Evolutionary conservation across 768 basidiomycete species (phyloP).

Genomic region (Daedaleopsis sinensis): DNA sequence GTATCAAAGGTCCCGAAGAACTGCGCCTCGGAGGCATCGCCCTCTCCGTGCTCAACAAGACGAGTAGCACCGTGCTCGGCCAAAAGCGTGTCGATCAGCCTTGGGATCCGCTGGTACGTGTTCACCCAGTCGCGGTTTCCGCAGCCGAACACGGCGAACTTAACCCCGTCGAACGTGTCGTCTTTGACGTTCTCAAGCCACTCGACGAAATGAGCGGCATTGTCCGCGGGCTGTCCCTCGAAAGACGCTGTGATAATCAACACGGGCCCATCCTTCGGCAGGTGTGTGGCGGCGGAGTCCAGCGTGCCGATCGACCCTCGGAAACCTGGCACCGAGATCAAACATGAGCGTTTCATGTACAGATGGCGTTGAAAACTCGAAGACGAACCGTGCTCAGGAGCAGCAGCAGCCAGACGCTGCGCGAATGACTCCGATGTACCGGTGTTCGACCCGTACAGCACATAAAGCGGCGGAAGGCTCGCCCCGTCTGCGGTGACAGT

Average conservation of each 20-base stretch:
- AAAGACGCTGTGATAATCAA: conserved; percentile 50
- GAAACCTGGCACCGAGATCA: conserved; percentile 35
- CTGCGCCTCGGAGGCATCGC: conserved; percentile 42
- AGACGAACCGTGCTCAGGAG: conserved; percentile 37
- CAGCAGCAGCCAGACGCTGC: conserved; percentile 44
- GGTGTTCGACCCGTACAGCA: conserved; percentile 49
- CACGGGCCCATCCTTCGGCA: conserved; percentile 47
- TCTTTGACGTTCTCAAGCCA: conserved; percentile 38
- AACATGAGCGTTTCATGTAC: background rate
- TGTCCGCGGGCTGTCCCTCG: conserved; percentile 54
- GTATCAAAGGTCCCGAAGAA: conserved; percentile 50
- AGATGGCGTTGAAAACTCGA: background rate
- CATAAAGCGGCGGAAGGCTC: conserved; percentile 35
- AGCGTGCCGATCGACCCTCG: conserved; percentile 41
- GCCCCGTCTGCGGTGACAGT: background rate
- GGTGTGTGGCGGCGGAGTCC: conserved; percentile 38
- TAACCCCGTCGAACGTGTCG: conserved; percentile 32
- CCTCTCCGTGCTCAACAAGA: conserved; percentile 42
- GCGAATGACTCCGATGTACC: conserved; percentile 52
- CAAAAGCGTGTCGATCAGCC: conserved; percentile 39
- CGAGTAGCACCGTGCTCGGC: conserved; percentile 38
- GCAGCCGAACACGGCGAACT: conserved; percentile 52
- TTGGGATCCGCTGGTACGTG: conserved; percentile 51
- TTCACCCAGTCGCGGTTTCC: conserved; percentile 51
- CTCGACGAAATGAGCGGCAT: conserved; percentile 47